Evolutionary conservation across 2,329 filamentous ascomycete genomes (phyloP).

Genomic region (Aspergillus alliaceus): DNA sequence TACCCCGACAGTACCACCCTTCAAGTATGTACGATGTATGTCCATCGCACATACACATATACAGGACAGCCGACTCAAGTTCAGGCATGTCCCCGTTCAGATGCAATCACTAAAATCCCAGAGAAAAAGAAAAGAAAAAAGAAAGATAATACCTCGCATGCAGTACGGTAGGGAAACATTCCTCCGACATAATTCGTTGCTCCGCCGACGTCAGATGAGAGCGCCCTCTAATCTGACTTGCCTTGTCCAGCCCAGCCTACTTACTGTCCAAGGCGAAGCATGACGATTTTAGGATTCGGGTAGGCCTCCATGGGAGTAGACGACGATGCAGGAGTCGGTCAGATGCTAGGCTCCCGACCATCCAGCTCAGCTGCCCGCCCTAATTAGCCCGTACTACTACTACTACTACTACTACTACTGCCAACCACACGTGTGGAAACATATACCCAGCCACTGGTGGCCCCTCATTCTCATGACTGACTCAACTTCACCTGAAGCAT

Average conservation of each 20-base stretch:
- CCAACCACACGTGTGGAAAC: background rate
- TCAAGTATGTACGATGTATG: background rate
- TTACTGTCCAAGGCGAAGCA: too few species aligned
- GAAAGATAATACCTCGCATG: background rate
- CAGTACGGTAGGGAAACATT: background rate
- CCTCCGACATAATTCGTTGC: constrained; percentile 3
- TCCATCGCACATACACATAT: background rate
- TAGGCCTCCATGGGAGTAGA: background rate
- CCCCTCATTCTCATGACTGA: background rate
- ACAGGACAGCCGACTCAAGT: background rate
- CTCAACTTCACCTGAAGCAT: background rate
- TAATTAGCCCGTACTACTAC: background rate
- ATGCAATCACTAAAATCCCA: background rate
- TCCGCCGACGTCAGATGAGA: constrained; percentile 5
- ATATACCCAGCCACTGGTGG: background rate
- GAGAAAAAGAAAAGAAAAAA: background rate
- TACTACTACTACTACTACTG: too few species aligned
- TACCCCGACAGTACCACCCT: background rate
- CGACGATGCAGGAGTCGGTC: background rate
- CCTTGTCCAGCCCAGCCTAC: too few species aligned
- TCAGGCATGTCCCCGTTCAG: background rate
- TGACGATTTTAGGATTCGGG: background rate
- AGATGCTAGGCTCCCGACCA: background rate
- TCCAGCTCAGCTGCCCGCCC: background rate
- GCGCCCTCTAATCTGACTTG: background rate